Conservation (phyloP, 1,139 yeast species). For the Blastobotrys proliferans region DNA sequence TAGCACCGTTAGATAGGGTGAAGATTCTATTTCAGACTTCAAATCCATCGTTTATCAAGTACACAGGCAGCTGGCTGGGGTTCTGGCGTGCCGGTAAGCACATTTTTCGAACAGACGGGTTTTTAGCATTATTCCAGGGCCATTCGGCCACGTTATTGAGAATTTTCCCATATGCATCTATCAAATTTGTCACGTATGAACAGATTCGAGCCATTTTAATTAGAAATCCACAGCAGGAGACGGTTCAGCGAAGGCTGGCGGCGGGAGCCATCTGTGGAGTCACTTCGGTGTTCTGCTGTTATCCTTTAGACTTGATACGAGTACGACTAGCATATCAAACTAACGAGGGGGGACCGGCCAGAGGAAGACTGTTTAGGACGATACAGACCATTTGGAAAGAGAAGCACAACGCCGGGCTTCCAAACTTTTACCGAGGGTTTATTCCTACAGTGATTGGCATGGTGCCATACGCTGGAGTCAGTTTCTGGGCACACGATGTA, state of each 20-base stretch:
- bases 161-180: constrained; percentile 95
- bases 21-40: constrained; percentile 93
- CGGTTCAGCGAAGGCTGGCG: constrained; percentile 70
- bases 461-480: constrained; percentile 97
- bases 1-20: constrained; percentile 94
- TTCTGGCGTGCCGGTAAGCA: constrained; percentile 64
- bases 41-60: constrained; percentile 79
- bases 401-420: constrained; percentile 27
- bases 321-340: constrained; percentile 92
- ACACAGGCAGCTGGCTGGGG: constrained; percentile 78
- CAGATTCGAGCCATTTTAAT: constrained; percentile 79
- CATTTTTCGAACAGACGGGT: constrained; percentile 70
- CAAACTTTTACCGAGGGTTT: constrained; percentile 84
- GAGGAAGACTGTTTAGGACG: constrained; percentile 46
- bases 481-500: constrained; percentile 89
- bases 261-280: constrained; percentile 90
- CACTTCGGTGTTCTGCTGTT: constrained; percentile 81
- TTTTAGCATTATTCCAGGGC: constrained; percentile 84
- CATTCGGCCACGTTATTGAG: constrained; percentile 89
- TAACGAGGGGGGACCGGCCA: constrained; percentile 4
- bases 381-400: constrained; percentile 57
- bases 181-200: constrained; percentile 96
- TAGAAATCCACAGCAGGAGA: constrained; percentile 70
- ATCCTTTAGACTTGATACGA: constrained; percentile 85
- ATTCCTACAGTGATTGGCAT: constrained; percentile 91